A percentile compares a stretch with the other conserved stretches of the same genome.
Evolutionary conservation across 176 grass and related monocot genomes (phyloP).

Genomic region (Calamus simplicifolius): DNA sequence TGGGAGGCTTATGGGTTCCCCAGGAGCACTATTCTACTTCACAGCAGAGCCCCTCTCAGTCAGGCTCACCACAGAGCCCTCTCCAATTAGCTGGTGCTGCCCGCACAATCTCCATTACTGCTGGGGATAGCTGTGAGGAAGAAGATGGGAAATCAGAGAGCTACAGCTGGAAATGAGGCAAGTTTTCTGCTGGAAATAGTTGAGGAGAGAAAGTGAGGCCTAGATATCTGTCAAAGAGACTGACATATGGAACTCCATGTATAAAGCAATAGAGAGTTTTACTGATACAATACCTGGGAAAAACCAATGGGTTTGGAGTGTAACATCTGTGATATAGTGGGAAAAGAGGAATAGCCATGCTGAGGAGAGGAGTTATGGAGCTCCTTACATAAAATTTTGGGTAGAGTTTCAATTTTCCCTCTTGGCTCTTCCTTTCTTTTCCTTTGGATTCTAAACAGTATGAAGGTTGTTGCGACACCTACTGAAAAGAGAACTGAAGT

Average conservation of each 20-base stretch:
- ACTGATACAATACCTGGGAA: neutral
- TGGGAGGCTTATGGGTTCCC: slow-evolving; percentile 4
- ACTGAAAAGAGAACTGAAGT: neutral
- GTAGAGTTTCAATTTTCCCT: too few relatives aligned
- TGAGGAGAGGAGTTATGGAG: neutral
- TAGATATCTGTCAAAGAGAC: slow-evolving; percentile 10
- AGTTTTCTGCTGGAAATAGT: neutral
- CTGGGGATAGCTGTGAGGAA: slow-evolving; percentile 46
- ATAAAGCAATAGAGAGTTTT: slow-evolving; percentile 7
- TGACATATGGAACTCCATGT: neutral
- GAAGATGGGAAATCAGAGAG: slow-evolving; percentile 62
- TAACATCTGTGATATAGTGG: neutral
- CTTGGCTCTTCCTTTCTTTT: slow-evolving; percentile 1
- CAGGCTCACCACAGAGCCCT: slow-evolving; percentile 64
- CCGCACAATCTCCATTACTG: slow-evolving; percentile 29
- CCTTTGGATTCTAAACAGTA: neutral
- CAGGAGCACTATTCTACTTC: slow-evolving; percentile 46
- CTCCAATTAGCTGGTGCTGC: slow-evolving; percentile 42
- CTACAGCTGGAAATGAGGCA: slow-evolving; percentile 34
- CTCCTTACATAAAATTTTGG: neutral
- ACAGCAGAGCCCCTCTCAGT: slow-evolving; percentile 60
- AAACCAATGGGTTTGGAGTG: neutral
- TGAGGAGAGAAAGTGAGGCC: neutral
- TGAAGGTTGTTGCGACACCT: neutral
- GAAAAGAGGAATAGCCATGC: neutral